Percentiles rank a stretch among this genome's conserved stretches.
Evolutionary conservation across 768 basidiomycete genomes (phyloP).

Genomic region (Piloderma croceum): DNA sequence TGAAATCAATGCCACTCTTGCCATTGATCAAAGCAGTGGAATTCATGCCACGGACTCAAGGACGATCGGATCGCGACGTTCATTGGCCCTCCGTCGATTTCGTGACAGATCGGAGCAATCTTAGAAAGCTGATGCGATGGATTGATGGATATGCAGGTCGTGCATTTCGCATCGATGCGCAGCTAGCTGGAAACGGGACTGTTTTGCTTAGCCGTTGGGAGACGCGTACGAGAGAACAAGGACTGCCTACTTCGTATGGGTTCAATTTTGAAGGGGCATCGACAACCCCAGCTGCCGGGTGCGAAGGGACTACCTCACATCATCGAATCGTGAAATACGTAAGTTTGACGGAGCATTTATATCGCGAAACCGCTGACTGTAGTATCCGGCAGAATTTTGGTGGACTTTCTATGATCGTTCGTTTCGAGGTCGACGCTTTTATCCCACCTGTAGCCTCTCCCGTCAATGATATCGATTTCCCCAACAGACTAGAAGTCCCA

Average conservation of each 20-base stretch:
- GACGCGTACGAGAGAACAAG: too few relatives aligned
- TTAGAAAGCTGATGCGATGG: slow-evolving; percentile 43
- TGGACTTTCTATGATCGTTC: slow-evolving; percentile 32
- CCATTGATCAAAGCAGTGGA: slow-evolving; percentile 43
- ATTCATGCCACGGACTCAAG: too few relatives aligned
- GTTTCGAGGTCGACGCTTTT: slow-evolving; percentile 31
- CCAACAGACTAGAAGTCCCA: too few relatives aligned
- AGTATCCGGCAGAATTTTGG: slow-evolving; percentile 30
- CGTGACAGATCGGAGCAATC: slow-evolving; percentile 41
- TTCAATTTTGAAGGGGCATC: slow-evolving; percentile 33
- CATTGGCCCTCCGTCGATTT: slow-evolving; percentile 34
- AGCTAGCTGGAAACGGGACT: slow-evolving; percentile 35
- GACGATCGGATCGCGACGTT: slow-evolving; percentile 10
- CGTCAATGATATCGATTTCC: too few relatives aligned
- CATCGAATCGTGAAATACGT: slow-evolving; percentile 37
- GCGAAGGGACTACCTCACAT: slow-evolving; percentile 30
- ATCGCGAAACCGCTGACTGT: background rate
- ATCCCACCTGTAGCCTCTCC: too few relatives aligned
- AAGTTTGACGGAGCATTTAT: slow-evolving; percentile 12
- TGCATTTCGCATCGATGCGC: slow-evolving; percentile 44
- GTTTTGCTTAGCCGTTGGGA: too few relatives aligned
- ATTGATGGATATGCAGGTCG: slow-evolving; percentile 15
- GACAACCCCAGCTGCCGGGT: slow-evolving; percentile 22
- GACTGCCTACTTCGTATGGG: too few relatives aligned
- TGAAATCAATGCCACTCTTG: slow-evolving; percentile 28